Percentiles rank a stretch among this genome's conserved stretches.
These are phyloP conservation scores for Phytophthora rubi DNA, from an alignment of 352 stramenopile genomes.

Conservation along the genomic window DNA sequence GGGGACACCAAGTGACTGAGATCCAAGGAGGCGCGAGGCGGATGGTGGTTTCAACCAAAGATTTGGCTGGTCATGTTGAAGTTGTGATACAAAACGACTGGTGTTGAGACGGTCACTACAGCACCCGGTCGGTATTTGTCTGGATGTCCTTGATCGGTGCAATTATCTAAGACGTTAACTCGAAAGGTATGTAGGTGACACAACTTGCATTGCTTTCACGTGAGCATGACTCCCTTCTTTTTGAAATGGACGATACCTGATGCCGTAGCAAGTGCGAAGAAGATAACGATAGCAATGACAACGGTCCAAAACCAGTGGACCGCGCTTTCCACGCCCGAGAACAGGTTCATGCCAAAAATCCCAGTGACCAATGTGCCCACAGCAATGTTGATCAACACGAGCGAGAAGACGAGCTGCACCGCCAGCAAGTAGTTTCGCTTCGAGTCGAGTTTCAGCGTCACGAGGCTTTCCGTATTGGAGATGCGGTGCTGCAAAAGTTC, in stretches of 20 bases:
- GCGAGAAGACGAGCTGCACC: constrained; percentile 23
- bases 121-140: too few species aligned
- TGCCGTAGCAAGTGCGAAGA: constrained; percentile 28
- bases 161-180: background rate
- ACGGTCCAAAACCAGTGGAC: constrained; percentile 27
- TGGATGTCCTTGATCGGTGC: too few species aligned
- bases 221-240: constrained; percentile 20
- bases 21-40: background rate
- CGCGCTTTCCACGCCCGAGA: constrained; percentile 18
- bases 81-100: background rate
- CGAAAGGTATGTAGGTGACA: too few species aligned
- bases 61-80: constrained; percentile 20
- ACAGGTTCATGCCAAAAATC: constrained; percentile 34
- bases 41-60: constrained; percentile 19
- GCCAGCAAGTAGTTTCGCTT: constrained; percentile 59
- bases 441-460: constrained; percentile 66
- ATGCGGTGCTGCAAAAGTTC: constrained; percentile 62
- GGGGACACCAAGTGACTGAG: background rate
- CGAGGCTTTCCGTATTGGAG: constrained; percentile 57
- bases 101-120: background rate
- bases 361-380: constrained; percentile 24
- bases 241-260: constrained; percentile 9
- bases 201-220: background rate
- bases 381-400: constrained; percentile 23
- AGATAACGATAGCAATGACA: constrained; percentile 23